Percentiles rank a stretch among this genome's conserved stretches.
These are phyloP conservation scores for Fusarium annulatum DNA, from an alignment of 2,329 filamentous ascomycete species.

Conservation along the genomic window DNA sequence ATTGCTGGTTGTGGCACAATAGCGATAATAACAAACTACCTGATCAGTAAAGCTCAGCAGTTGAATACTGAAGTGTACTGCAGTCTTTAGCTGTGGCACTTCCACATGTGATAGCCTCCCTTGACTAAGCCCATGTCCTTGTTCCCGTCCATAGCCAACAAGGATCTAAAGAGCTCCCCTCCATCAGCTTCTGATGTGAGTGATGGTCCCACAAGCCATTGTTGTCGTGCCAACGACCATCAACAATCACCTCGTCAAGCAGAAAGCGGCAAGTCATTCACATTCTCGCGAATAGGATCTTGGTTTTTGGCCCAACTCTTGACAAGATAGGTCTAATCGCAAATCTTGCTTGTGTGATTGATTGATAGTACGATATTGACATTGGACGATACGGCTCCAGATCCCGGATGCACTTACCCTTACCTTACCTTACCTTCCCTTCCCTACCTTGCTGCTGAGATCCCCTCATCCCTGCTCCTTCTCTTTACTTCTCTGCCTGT, in stretches of 20 bases:
- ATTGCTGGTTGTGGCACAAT: neutral
- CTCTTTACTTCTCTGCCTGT: neutral
- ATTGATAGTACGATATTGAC: conserved; percentile 9
- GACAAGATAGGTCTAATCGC: conserved; percentile 21
- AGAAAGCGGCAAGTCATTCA: conserved; percentile 29
- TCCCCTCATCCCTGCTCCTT: conserved; percentile 25
- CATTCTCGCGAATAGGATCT: conserved; percentile 22
- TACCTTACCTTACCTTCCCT: neutral
- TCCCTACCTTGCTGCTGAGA: neutral
- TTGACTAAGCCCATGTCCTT: conserved; percentile 8
- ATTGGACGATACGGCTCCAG: neutral
- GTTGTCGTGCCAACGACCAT: conserved; percentile 24
- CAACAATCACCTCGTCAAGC: conserved; percentile 29
- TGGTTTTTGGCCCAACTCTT: conserved; percentile 1
- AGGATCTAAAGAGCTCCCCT: conserved; percentile 14
- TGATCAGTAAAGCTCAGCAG: neutral
- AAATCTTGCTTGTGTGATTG: conserved; percentile 17
- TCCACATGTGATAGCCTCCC: conserved; percentile 26
- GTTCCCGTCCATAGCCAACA: conserved; percentile 19
- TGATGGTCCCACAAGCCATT: conserved; percentile 10
- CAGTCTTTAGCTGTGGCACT: conserved; percentile 10
- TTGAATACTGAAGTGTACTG: neutral
- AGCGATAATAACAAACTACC: conserved; percentile 8
- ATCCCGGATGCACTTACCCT: neutral
- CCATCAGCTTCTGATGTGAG: conserved; percentile 11